A percentile compares a stretch with the other conserved stretches of the same genome.
Conservation (phyloP, 2,329 filamentous ascomycete species). For the Trichophyton rubrum region DNA sequence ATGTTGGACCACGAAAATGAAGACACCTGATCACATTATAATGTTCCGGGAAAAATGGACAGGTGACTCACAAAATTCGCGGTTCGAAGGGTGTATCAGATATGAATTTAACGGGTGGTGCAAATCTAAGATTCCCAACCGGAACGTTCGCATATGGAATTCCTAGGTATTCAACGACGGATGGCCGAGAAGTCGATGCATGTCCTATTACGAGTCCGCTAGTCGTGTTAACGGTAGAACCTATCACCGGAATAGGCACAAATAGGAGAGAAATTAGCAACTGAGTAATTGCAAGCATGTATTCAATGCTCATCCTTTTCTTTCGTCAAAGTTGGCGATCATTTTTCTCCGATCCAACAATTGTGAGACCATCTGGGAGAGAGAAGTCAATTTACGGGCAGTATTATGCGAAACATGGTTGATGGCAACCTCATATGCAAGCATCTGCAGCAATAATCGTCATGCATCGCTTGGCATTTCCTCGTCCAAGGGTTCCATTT, state of each 20-base stretch:
- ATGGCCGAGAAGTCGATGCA: conserved; percentile 6
- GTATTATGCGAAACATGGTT: not conserved
- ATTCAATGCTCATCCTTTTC: not conserved
- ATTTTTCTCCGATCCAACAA: not conserved
- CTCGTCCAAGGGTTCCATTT: not conserved
- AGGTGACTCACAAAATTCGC: not conserved
- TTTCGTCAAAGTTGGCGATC: not conserved
- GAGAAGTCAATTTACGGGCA: not conserved
- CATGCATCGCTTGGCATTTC: not conserved
- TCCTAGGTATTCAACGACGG: conserved; percentile 13
- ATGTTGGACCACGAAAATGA: not conserved
- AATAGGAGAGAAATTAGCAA: not conserved
- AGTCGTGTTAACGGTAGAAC: conserved; percentile 8
- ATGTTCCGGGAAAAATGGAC: not conserved
- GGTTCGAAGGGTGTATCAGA: conserved; percentile 3
- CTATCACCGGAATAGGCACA: not conserved
- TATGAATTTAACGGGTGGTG: conserved; percentile 3
- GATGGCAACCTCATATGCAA: not conserved
- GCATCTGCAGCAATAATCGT: not conserved
- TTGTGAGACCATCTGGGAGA: not conserved
- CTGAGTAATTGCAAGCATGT: not conserved
- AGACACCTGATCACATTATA: not conserved
- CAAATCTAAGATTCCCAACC: conserved; percentile 10
- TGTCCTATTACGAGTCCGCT: conserved; percentile 12
- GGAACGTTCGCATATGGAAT: conserved; percentile 12